These are phyloP conservation scores for Trichoderma parareesei DNA, from an alignment of 495 filamentous ascomycete species.

Conservation along the genomic window DNA sequence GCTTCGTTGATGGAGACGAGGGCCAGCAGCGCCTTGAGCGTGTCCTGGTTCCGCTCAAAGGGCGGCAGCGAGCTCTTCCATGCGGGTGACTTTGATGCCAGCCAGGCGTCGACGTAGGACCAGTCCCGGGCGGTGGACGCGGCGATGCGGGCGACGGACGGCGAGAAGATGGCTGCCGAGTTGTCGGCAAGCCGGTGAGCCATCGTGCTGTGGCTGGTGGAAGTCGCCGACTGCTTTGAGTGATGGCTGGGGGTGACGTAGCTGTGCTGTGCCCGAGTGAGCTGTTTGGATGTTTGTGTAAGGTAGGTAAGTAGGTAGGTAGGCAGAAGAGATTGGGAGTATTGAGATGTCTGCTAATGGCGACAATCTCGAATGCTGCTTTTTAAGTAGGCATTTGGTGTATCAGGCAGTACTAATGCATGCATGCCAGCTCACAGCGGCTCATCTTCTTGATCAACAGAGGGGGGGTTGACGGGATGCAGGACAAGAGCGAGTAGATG, in stretches of 20 bases:
- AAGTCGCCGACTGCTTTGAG: not conserved
- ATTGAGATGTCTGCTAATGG: no score
- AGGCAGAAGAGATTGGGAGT: no score
- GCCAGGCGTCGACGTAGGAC: slow-evolving; percentile 79
- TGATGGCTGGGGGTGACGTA: not conserved
- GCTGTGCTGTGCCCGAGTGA: no score
- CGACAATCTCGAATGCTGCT: no score
- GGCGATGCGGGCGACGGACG: slow-evolving; percentile 57
- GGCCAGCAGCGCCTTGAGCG: slow-evolving; percentile 65
- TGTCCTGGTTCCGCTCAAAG: slow-evolving; percentile 82
- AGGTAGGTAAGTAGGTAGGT: no score
- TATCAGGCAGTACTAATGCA: no score
- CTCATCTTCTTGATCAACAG: no score
- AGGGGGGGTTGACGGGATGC: no score
- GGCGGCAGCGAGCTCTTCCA: slow-evolving; percentile 32
- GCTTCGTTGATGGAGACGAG: slow-evolving; percentile 71
- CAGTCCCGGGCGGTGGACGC: slow-evolving; percentile 70
- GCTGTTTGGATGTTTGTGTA: no score
- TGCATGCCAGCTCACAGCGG: no score
- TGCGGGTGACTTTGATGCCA: slow-evolving; percentile 51
- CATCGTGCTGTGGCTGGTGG: slow-evolving; percentile 27
- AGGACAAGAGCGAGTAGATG: no score
- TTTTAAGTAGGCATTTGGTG: no score
- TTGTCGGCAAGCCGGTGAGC: slow-evolving; percentile 40
- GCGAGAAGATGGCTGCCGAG: slow-evolving; percentile 56